phyloP scores from a whole-genome alignment of 192 early-diverging fungal genomes.

The Backusella macrospora region DNA sequence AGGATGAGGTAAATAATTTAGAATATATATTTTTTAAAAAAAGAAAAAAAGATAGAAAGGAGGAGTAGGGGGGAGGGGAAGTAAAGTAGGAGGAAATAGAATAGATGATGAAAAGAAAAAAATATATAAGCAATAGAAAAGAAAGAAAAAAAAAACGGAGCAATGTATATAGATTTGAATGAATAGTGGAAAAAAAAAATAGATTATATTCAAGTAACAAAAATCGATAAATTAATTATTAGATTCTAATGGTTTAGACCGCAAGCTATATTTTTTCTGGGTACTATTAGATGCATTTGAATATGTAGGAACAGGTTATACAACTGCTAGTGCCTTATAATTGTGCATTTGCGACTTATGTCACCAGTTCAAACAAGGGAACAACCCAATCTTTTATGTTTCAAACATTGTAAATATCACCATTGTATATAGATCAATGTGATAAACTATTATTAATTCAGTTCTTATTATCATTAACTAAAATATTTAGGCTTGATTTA shows the following conservation, averaged over 20 bases:
- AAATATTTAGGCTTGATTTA: constrained; percentile 25
- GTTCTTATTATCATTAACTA: neutral
- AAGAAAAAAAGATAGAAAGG: neutral
- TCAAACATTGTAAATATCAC: constrained; percentile 33
- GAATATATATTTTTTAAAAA: constrained; percentile 3
- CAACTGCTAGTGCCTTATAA: constrained; percentile 24
- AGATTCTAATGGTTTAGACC: constrained; percentile 42
- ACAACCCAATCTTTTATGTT: constrained; percentile 35
- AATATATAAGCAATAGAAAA: neutral
- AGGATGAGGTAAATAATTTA: constrained; percentile 33
- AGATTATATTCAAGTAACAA: constrained; percentile 9
- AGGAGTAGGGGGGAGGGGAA: neutral
- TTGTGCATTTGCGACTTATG: constrained; percentile 34
- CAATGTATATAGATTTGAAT: neutral
- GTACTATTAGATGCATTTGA: constrained; percentile 29
- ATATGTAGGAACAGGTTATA: neutral
- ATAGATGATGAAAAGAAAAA: neutral
- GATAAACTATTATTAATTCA: neutral
- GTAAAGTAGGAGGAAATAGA: neutral
- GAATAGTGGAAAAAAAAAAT: neutral
- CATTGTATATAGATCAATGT: neutral
- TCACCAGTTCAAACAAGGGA: constrained; percentile 30
- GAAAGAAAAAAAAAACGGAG: neutral
- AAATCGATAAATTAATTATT: neutral
- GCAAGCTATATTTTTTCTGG: constrained; percentile 42